Evolutionary conservation across 371 early-diverging fungal genomes (phyloP).

Genomic region (Lichtheimia ornata): DNA sequence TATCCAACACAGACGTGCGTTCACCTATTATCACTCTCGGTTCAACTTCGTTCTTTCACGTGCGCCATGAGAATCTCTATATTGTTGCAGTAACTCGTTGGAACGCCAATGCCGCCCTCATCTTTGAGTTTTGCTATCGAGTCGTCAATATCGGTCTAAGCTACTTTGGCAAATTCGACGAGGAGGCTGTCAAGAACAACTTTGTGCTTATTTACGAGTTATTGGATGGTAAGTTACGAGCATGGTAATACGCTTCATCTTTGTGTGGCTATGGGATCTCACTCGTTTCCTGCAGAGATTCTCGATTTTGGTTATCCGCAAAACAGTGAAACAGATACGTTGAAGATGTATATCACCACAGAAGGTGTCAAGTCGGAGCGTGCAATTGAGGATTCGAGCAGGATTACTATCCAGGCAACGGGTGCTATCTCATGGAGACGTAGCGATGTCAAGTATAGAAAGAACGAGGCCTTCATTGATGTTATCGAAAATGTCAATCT

Average conservation of each 20-base stretch:
- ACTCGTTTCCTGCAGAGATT: constrained; percentile 67
- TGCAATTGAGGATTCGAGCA: constrained; percentile 72
- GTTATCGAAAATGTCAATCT: constrained; percentile 89
- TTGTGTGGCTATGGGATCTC: background rate
- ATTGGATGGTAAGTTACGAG: constrained; percentile 72
- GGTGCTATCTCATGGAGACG: constrained; percentile 89
- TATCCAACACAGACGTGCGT: constrained; percentile 87
- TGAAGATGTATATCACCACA: constrained; percentile 89
- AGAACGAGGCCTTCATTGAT: constrained; percentile 91
- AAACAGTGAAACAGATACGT: constrained; percentile 84
- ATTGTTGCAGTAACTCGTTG: constrained; percentile 84
- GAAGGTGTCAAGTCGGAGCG: constrained; percentile 83
- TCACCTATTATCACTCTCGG: constrained; percentile 92
- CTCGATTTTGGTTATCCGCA: constrained; percentile 93
- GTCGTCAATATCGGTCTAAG: constrained; percentile 72
- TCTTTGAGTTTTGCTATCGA: constrained; percentile 86
- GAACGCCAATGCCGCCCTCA: constrained; percentile 83
- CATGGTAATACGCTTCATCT: background rate
- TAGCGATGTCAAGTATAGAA: constrained; percentile 86
- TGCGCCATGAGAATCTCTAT: constrained; percentile 87
- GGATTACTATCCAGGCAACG: constrained; percentile 90
- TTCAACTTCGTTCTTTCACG: constrained; percentile 85
- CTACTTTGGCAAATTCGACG: constrained; percentile 90
- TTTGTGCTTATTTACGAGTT: constrained; percentile 91
- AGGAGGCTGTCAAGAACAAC: constrained; percentile 88